Evolutionary conservation across 1,284 basidiomycete genomes (phyloP).

Genomic region (Irpex rosettiformis): DNA sequence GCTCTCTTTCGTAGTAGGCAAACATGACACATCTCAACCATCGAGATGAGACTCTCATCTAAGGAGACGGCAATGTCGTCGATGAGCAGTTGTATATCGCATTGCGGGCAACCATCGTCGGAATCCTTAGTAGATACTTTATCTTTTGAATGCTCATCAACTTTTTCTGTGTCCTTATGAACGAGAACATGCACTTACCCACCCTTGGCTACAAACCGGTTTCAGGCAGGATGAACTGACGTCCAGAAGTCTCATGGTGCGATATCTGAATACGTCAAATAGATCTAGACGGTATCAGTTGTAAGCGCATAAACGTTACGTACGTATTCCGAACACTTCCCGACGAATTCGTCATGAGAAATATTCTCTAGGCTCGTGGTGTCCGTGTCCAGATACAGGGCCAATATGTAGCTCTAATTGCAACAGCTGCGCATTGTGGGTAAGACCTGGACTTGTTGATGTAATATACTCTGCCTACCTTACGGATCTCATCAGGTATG

Average conservation of each 20-base stretch:
- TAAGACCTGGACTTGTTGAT: constrained; percentile 11
- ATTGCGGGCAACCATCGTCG: constrained; percentile 74
- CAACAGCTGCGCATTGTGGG: constrained; percentile 55
- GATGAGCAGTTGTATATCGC: constrained; percentile 91
- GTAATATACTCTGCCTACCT: constrained; percentile 45
- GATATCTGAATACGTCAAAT: constrained; percentile 60
- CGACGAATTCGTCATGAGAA: constrained; percentile 64
- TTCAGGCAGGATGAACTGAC: constrained; percentile 94
- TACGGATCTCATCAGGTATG: constrained; percentile 86
- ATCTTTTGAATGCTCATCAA: too few species aligned
- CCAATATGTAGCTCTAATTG: constrained; percentile 85
- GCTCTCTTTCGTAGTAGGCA: constrained; percentile 93
- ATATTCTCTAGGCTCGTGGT: constrained; percentile 77
- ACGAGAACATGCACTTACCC: constrained; percentile 58
- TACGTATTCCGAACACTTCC: constrained; percentile 79
- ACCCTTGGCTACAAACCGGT: constrained; percentile 94
- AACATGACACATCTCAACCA: constrained; percentile 97
- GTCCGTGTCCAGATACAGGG: constrained; percentile 97
- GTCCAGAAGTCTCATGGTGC: constrained; percentile 51
- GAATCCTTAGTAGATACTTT: constrained; percentile 81
- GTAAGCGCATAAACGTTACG: constrained; percentile 16
- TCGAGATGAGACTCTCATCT: constrained; percentile 90
- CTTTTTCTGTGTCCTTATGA: too few species aligned
- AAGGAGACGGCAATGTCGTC: constrained; percentile 93
- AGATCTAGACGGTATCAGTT: neutral